phyloP scores from a whole-genome alignment of 352 stramenopile genomes.

The Pythium grandisporangium region DNA sequence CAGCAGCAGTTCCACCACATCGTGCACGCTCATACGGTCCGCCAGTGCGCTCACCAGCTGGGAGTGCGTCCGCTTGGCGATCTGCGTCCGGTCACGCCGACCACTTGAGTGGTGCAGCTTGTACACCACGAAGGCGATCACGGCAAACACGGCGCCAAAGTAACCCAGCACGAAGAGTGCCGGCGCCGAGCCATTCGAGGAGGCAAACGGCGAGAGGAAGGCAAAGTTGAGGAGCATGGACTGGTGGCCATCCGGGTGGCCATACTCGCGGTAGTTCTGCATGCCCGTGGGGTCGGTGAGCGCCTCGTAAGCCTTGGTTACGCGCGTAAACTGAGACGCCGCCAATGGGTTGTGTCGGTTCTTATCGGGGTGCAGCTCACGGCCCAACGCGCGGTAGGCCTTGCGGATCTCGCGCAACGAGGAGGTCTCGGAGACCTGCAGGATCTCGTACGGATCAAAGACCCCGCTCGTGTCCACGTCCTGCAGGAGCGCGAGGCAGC shows the following conservation, averaged over 20 bases:
- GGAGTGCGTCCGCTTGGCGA: constrained; percentile 34
- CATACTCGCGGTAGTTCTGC: constrained; percentile 72
- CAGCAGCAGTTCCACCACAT: constrained; percentile 69
- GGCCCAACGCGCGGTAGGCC: constrained; percentile 54
- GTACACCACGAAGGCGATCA: constrained; percentile 52
- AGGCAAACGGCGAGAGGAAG: constrained; percentile 46
- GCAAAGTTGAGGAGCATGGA: constrained; percentile 69
- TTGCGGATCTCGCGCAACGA: constrained; percentile 62
- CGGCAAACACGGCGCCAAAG: constrained; percentile 53
- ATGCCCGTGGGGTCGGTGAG: constrained; percentile 65
- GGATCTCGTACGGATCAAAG: constrained; percentile 84
- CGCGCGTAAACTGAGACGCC: constrained; percentile 40
- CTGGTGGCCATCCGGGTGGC: constrained; percentile 70
- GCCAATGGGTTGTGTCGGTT: constrained; percentile 43
- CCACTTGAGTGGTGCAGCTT: constrained; percentile 42
- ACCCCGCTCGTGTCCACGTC: constrained; percentile 64
- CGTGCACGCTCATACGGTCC: constrained; percentile 74
- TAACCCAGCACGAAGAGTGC: constrained; percentile 66
- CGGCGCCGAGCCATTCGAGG: constrained; percentile 22
- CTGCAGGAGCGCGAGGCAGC: constrained; percentile 50
- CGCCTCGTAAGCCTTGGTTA: constrained; percentile 83
- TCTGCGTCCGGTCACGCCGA: constrained; percentile 46
- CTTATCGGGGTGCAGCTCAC: constrained; percentile 77
- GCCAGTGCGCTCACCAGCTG: constrained; percentile 39
- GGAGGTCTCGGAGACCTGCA: constrained; percentile 48